phyloP scores from a whole-genome alignment of 192 early-diverging fungal species.

The Coemansia erecta region DNA sequence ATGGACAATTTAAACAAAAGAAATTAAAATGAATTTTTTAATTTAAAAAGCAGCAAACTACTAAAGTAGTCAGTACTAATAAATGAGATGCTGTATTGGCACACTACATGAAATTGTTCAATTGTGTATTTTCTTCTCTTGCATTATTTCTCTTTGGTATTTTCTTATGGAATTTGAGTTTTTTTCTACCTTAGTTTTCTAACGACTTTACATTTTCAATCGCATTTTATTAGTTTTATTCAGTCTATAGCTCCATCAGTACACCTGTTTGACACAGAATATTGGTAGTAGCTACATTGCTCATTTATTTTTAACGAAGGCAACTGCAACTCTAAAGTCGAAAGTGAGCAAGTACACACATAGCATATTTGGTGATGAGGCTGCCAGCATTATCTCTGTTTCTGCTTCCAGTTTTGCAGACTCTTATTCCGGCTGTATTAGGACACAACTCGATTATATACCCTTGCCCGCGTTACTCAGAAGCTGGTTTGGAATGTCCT shows the following conservation, averaged over 20 bases:
- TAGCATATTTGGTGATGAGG: constrained; percentile 6
- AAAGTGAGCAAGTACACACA: no score
- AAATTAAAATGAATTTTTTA: no score
- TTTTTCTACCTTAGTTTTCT: not conserved
- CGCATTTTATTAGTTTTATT: constrained; percentile 7
- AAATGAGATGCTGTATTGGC: no score
- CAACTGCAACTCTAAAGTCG: no score
- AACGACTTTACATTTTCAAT: not conserved
- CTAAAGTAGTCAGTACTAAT: no score
- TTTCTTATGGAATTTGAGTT: constrained; percentile 1
- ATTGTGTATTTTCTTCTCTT: no score
- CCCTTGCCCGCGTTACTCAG: constrained; percentile 21
- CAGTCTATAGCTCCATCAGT: not conserved
- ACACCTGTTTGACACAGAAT: not conserved
- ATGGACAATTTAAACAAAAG: no score
- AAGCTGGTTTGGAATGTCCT: constrained; percentile 11
- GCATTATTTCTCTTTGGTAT: not conserved
- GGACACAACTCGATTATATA: constrained; percentile 14
- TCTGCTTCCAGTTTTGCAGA: constrained; percentile 8
- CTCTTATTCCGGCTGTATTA: not conserved
- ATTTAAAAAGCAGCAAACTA: no score
- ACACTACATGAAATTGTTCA: no score
- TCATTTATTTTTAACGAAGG: no score
- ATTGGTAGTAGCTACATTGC: no score
- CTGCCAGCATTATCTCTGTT: not conserved